These are phyloP conservation scores for Nectriaceae sp. DNA, from an alignment of 2,329 filamentous ascomycete genomes.

Conservation along the genomic window DNA sequence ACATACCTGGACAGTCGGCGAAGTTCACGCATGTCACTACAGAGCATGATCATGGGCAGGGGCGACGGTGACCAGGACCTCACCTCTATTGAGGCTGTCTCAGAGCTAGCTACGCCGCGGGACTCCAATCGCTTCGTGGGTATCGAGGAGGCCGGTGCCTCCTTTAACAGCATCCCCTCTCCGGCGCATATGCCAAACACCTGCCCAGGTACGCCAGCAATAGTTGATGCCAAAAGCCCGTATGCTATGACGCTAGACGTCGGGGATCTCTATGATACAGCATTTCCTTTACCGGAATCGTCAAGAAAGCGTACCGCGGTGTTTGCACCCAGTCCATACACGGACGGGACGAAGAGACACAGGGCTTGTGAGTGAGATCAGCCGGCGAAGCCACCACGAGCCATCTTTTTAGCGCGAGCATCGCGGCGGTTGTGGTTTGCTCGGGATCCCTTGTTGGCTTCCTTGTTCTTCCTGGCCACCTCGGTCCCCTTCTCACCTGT, in stretches of 20 bases:
- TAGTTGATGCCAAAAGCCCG: conserved; percentile 39
- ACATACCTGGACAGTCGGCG: conserved; percentile 44
- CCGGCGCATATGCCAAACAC: conserved; percentile 16
- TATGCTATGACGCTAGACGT: conserved; percentile 39
- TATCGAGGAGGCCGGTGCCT: conserved; percentile 36
- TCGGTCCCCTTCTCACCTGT: conserved; percentile 72
- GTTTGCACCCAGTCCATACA: background rate
- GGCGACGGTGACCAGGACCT: conserved; percentile 41
- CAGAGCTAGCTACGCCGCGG: conserved; percentile 45
- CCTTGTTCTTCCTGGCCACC: conserved; percentile 72
- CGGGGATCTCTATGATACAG: conserved; percentile 33
- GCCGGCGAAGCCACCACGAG: conserved; percentile 46
- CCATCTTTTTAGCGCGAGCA: conserved; percentile 66
- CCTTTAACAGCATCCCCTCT: conserved; percentile 33
- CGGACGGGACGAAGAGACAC: conserved; percentile 22
- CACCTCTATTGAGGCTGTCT: conserved; percentile 40
- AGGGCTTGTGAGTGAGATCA: conserved; percentile 24
- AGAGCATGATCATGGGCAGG: conserved; percentile 43
- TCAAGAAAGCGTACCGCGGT: conserved; percentile 17
- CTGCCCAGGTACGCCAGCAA: conserved; percentile 31
- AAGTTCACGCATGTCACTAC: conserved; percentile 43
- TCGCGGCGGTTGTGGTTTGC: conserved; percentile 88
- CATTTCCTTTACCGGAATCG: conserved; percentile 12
- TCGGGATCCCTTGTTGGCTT: conserved; percentile 76
- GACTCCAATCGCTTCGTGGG: conserved; percentile 37